A percentile compares a stretch with the other conserved stretches of the same genome.
phyloP scores from a whole-genome alignment of 2,329 filamentous ascomycete species.

The Aspergillus cejpii region DNA sequence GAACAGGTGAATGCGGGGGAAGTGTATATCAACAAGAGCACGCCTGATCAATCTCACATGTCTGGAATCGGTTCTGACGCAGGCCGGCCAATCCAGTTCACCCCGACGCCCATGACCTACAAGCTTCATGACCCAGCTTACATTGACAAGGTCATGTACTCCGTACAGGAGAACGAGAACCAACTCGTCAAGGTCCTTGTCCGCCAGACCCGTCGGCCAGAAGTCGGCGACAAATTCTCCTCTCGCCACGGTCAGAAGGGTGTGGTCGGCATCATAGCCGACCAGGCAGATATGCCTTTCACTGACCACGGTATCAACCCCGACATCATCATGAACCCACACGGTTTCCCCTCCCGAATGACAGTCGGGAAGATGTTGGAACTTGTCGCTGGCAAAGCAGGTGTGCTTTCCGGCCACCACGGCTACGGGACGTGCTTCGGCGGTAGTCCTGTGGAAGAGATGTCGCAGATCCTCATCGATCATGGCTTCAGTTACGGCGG shows the following conservation, averaged over 20 bases:
- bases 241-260: constrained; percentile 98
- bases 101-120: constrained; percentile 56
- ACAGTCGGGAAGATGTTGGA: constrained; percentile 97
- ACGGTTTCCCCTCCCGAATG: constrained; percentile 99
- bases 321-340: constrained; percentile 99
- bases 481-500: constrained; percentile 94
- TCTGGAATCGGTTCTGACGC: constrained; percentile 60
- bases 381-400: constrained; percentile 88
- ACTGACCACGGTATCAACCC: constrained; percentile 84
- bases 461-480: constrained; percentile 75
- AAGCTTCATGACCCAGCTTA: constrained; percentile 77
- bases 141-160: constrained; percentile 94
- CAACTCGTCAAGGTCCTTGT: constrained; percentile 90
- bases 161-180: constrained; percentile 77
- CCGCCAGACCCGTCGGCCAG: constrained; percentile 87
- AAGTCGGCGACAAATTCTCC: constrained; percentile 97
- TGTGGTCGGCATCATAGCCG: constrained; percentile 91
- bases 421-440: constrained; percentile 88
- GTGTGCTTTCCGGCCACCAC: constrained; percentile 73
- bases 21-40: constrained; percentile 84
- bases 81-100: constrained; percentile 41
- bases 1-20: constrained; percentile 71
- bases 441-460: constrained; percentile 78
- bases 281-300: constrained; percentile 96
- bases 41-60: constrained; percentile 68